Evolutionary conservation across 1,284 basidiomycete species (phyloP), one percentile per base, ranked within the genome.

Genomic region (Tilletia horrida): DNA sequence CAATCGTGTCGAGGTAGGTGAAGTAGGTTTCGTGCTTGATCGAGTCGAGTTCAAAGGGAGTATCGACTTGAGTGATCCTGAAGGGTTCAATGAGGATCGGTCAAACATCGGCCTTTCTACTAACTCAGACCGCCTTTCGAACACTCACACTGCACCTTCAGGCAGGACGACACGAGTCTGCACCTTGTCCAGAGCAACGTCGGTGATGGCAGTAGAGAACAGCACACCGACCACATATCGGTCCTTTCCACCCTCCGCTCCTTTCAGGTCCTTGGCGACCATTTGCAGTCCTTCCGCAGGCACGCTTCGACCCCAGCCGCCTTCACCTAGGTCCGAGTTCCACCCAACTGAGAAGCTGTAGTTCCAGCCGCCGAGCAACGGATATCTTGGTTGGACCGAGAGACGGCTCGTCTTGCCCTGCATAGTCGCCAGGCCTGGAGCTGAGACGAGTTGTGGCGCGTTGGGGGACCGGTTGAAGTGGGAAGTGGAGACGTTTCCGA

Each of bases 401-500:
- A 81, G 76, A 43, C 88, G 87, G 8, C 87, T 84, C 14, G 86
- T 83, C 59, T 74, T 71, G 14, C 55, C 64, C 18, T 63, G 13
- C 44, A 64, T n/a, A 62, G 67, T n/a, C 66, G 72, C n/a, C 69
- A 75, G 7, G 68, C 35, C n/a, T 0, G 65, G 52, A 3, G 63
- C 66, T 2, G 55, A 25, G 3, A 74, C 47, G 11, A 69, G 35
- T 11, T 16, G 40, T 0, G 74, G 68, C 11, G 72, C 42, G 2
- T 74, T 68, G 2, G 63, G 35, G 0, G 89, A 86, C 11, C 86
- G 84, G 27, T 92, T 88, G 76, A 98, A 88, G 67, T 86, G 87
- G 0, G 93, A 96, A 0, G 95, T 97, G 6, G 95, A 97, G 43
- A 99, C 94, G 82, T 99, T 99, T 62, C 96, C 96, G 73, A 94